Evolutionary conservation across 2,329 filamentous ascomycete genomes (phyloP), one percentile per base, ranked within the genome.

Genomic region (Penicillium occitanis): DNA sequence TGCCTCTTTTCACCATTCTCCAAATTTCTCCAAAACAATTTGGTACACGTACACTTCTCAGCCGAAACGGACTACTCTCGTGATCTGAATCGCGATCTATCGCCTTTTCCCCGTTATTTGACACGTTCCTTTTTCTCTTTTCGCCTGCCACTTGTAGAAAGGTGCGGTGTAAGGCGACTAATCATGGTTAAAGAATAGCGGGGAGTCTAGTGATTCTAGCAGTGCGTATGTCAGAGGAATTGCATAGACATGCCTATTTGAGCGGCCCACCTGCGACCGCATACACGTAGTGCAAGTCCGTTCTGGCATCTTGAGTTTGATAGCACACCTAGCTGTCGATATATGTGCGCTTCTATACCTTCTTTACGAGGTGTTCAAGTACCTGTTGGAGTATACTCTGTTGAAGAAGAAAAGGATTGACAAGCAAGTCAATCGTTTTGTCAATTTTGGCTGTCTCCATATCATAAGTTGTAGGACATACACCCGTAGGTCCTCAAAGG

Each of bases 131-230:
- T 48, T 61, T 17, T 5, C 13, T 10, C 14, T 35, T 19, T 11
- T 11, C 17, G 53, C 30, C 51, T 57, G 53, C 33, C 53, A 33
- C 53, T 14, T 57, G 5, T 8, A 37, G 33, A 57, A 37, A 57
- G 33, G 53, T 57, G 53, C 53, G 58, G 58, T 61, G 42, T 61
- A 48, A 42, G 58, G 58, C 58, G 58, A 48, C 58, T 61, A 35
- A 61, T 46, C n/a, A 40, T 25, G 33, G 10, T 22, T 40, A 14
- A 3, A 37, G 5, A 14, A 22, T 57, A 37, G n/a, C 19, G n/a
- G 37, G 7, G 30, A 40, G 25, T 57, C 53, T 57, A 19, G 51
- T 13, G 30, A 22, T 37, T 37, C 22, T 53, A 11, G 51, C 28
- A 50, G 11, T 19, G 7, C 51, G 22, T 2, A 57, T 37, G 30